Evolutionary conservation across 148 eudicot genomes (phyloP), one percentile per base, ranked within the genome.

Genomic region (Chenopodium album): DNA sequence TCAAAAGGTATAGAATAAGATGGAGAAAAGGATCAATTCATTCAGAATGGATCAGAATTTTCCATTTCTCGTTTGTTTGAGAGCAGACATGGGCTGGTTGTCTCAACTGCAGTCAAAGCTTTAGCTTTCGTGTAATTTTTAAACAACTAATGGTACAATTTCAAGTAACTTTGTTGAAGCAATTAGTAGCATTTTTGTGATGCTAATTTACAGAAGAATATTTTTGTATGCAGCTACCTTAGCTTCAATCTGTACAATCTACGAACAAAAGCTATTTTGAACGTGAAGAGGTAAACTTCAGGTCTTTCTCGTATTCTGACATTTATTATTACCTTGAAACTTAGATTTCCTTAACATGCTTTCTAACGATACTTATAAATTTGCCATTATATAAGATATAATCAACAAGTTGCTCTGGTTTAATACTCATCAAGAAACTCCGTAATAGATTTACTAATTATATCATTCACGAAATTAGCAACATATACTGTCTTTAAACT

Each of bases 241-340:
- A 26, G 26, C 26, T 26, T 26, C 73, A 84, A 76, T 10, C 68
- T 88, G 80, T 88, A 86, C 71, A 87, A 84, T 67, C 22, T 88
- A 56, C 76, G 81, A 78, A 69, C 31, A 88, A 85, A 0, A 88
- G 90, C 46, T 86, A 73, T 79, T 86, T 88, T 72, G 87, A 86
- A 70, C 84, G 82, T 28, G 84, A 84, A 82, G 88, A 88, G 86
- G 90, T 88, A 48, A 76, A 19, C 48, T 14, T 46, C 22, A 12
- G 1, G 60, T 48, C 26, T 73, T 7, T 77, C 56, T 4, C 13
- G 20, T 71, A 11, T 17, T 23, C 37, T 29, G 17, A 62, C 23
- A 2, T 32, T 79, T 31, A 32, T 75, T 14, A 26, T 54, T 13
- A 54, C 79, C 14, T 28, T 20, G 34, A 62, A 13, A 31, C 70